Percentiles rank a stretch among this genome's conserved stretches.
Evolutionary conservation across 805 yeast species (phyloP).

Genomic region (Lachancea sp.): DNA sequence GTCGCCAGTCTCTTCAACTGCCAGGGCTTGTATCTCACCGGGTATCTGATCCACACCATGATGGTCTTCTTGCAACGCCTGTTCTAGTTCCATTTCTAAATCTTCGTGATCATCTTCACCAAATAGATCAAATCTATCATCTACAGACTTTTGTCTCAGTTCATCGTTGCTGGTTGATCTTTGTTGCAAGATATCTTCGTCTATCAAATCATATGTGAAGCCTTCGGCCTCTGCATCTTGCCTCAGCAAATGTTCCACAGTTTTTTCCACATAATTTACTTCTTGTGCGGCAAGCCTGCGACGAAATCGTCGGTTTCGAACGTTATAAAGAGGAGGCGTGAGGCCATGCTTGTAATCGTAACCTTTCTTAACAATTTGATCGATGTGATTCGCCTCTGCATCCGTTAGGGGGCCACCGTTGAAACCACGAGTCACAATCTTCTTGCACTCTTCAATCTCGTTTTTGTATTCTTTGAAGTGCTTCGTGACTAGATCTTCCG

Average conservation of each 20-base stretch:
- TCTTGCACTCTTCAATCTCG: constrained; percentile 25
- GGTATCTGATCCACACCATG: constrained; percentile 25
- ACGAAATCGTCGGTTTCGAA: constrained; percentile 62
- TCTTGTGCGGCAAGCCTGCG: constrained; percentile 63
- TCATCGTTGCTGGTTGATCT: constrained; percentile 20
- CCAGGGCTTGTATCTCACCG: constrained; percentile 17
- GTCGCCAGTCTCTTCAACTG: constrained; percentile 33
- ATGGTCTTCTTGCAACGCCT: constrained; percentile 42
- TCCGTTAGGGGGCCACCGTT: constrained; percentile 27
- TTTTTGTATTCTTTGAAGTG: constrained; percentile 27
- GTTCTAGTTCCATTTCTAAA: constrained; percentile 51
- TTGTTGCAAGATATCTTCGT: constrained; percentile 37
- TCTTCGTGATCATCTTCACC: constrained; percentile 35
- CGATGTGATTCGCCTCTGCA: constrained; percentile 22
- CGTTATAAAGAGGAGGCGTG: constrained; percentile 71
- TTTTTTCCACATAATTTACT: constrained; percentile 69
- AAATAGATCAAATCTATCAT: constrained; percentile 8
- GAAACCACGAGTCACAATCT: constrained; percentile 20
- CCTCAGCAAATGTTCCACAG: constrained; percentile 67
- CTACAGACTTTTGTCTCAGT: constrained; percentile 1
- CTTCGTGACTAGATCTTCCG: constrained; percentile 35
- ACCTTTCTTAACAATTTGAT: constrained; percentile 20
- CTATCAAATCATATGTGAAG: constrained; percentile 67
- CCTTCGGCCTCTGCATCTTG: constrained; percentile 82
- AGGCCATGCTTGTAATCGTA: constrained; percentile 65